Conservation (phyloP, 2,329 filamentous ascomycete genomes). For the Scorias spongiosa region DNA sequence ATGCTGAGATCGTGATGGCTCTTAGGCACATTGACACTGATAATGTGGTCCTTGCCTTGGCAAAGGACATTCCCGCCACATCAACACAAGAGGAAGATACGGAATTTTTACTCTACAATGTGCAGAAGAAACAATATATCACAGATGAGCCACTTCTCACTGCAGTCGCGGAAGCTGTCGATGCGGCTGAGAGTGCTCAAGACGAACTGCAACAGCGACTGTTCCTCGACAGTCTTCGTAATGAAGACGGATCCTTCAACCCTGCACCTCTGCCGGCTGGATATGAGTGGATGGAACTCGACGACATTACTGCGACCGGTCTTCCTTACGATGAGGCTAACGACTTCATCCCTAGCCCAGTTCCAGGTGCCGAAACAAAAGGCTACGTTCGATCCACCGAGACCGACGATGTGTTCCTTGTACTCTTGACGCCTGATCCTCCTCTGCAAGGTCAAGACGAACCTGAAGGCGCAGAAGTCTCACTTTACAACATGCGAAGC, state of each 20-base stretch:
- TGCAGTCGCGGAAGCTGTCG: neutral
- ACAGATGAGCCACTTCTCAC: neutral
- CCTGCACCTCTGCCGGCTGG: neutral
- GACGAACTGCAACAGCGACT: neutral
- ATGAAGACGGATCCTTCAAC: neutral
- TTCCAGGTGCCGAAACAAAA: neutral
- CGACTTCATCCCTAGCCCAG: neutral
- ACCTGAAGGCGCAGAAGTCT: neutral
- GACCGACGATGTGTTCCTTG: neutral
- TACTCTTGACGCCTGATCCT: neutral
- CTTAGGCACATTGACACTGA: neutral
- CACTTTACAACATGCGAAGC: neutral
- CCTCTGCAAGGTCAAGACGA: neutral
- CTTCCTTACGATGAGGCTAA: neutral
- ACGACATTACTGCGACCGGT: neutral
- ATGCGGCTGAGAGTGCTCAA: neutral
- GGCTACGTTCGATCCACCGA: neutral
- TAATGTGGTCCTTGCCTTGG: neutral
- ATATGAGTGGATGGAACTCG: neutral
- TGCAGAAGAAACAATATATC: neutral
- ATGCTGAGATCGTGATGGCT: conserved; percentile 3
- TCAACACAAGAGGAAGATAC: neutral
- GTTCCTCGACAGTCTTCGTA: neutral
- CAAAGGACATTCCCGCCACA: neutral
- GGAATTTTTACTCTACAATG: neutral